Conservation (phyloP, 1,139 yeast species). For the Ogataea hybrid region DNA sequence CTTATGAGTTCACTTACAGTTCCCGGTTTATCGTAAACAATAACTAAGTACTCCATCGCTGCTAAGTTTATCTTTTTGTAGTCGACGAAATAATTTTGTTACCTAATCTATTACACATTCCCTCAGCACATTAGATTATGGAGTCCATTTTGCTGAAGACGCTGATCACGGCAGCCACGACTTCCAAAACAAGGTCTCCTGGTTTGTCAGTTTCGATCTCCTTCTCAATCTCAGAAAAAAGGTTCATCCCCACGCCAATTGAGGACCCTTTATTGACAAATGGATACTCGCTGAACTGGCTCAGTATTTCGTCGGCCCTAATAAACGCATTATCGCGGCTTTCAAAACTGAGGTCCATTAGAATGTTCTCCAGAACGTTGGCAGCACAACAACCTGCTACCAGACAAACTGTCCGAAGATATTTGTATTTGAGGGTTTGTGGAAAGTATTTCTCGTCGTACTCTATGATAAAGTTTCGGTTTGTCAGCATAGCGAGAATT, state of each 20-base stretch:
- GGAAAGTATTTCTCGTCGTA: conserved; percentile 57
- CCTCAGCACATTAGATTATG: conserved; percentile 23
- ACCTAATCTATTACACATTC: conserved; percentile 7
- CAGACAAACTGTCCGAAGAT: conserved; percentile 75
- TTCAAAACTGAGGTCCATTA: conserved; percentile 76
- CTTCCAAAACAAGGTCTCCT: conserved; percentile 73
- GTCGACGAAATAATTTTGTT: conserved; percentile 3
- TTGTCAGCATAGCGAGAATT: conserved; percentile 64
- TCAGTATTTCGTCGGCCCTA: conserved; percentile 86
- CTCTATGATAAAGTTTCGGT: conserved; percentile 62
- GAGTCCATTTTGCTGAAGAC: conserved; percentile 61
- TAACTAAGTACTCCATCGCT: conserved; percentile 59
- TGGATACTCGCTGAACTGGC: conserved; percentile 83
- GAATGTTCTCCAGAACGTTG: conserved; percentile 89
- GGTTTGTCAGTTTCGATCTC: conserved; percentile 63
- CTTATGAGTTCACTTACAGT: conserved; percentile 32
- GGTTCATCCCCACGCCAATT: conserved; percentile 74
- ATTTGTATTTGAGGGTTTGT: conserved; percentile 62
- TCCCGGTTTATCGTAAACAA: conserved; percentile 68
- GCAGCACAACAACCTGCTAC: conserved; percentile 94
- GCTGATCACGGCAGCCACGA: conserved; percentile 81
- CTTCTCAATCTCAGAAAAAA: conserved; percentile 61
- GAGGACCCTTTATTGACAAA: conserved; percentile 57
- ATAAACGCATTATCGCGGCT: conserved; percentile 91
- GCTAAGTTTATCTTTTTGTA: background rate